phyloP scores from a whole-genome alignment of 31 red algal species.

The Bonnemaisonia californica region DNA sequence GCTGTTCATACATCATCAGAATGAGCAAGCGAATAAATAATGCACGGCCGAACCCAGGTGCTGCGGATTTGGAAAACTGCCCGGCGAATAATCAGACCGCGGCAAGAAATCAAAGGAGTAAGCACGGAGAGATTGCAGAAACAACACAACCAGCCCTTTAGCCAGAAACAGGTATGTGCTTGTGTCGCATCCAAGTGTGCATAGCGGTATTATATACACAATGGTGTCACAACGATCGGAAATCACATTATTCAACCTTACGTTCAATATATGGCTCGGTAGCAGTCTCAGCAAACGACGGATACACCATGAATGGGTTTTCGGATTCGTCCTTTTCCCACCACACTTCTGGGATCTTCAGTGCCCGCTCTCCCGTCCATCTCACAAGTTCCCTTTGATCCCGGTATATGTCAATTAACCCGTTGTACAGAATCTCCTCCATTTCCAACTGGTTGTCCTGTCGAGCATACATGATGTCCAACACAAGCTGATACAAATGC shows the following conservation, averaged over 20 bases:
- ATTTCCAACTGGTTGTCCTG: slow-evolving; percentile 66
- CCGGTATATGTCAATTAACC: slow-evolving; percentile 72
- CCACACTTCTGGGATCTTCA: slow-evolving; percentile 38
- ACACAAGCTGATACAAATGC: slow-evolving; percentile 59
- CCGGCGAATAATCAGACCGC: too few species aligned
- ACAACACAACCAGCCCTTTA: too few species aligned
- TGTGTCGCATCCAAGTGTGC: too few species aligned
- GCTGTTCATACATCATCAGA: too few species aligned
- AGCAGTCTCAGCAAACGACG: slow-evolving; percentile 42
- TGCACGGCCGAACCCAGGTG: too few species aligned
- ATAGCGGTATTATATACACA: too few species aligned
- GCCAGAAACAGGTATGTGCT: too few species aligned
- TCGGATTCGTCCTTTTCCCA: slow-evolving; percentile 53
- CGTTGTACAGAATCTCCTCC: slow-evolving; percentile 74
- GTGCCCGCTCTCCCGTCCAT: slow-evolving; percentile 61
- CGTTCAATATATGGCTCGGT: slow-evolving; percentile 52
- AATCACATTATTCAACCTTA: slow-evolving; percentile 25
- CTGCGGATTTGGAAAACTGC: too few species aligned
- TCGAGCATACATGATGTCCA: slow-evolving; percentile 74
- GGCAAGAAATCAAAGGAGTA: too few species aligned
- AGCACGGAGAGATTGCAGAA: too few species aligned
- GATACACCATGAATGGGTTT: slow-evolving; percentile 29
- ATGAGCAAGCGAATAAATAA: too few species aligned
- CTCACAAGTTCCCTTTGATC: slow-evolving; percentile 48
- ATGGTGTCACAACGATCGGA: too few species aligned